A percentile compares a stretch with the other conserved stretches of the same genome.
phyloP scores from a whole-genome alignment of 768 basidiomycete genomes.

The Boletus rubescentipes region DNA sequence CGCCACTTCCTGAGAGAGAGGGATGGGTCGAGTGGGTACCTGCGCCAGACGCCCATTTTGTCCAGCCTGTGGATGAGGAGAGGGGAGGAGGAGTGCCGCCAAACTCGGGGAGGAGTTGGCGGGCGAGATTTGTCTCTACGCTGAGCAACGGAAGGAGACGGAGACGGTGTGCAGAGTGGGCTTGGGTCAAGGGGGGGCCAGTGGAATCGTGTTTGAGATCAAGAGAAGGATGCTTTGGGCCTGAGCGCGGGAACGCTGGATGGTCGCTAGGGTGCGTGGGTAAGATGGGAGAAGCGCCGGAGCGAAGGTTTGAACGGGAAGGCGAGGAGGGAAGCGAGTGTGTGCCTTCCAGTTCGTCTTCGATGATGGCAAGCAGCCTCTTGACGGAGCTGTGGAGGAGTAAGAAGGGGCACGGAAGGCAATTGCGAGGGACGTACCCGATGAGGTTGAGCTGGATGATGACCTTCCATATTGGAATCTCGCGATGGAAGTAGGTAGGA shows the following conservation, averaged over 20 bases:
- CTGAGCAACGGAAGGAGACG: constrained; percentile 52
- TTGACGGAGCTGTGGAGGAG: constrained; percentile 49
- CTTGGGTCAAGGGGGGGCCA: constrained; percentile 22
- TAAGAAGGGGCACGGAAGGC: not conserved
- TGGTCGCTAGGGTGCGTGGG: no score
- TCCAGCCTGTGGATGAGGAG: constrained; percentile 25
- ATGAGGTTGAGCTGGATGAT: constrained; percentile 73
- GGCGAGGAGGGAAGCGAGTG: not conserved
- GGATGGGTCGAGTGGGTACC: not conserved
- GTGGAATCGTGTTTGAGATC: not conserved
- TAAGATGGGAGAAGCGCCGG: not conserved
- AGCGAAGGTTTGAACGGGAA: constrained; percentile 5
- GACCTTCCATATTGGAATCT: constrained; percentile 58
- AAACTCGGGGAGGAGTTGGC: constrained; percentile 47
- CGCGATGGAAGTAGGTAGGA: constrained; percentile 56
- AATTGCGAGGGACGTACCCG: constrained; percentile 35
- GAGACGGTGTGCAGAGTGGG: constrained; percentile 32
- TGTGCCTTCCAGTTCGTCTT: constrained; percentile 40
- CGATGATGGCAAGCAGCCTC: constrained; percentile 52
- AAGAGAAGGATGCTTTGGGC: not conserved
- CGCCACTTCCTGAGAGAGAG: constrained; percentile 14
- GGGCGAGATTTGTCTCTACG: constrained; percentile 53
- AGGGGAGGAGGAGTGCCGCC: constrained; percentile 24
- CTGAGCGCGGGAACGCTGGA: no score
- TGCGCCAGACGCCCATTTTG: constrained; percentile 23